Conservation (phyloP, 2,329 filamentous ascomycete genomes). For the Torrubiella hemipterigena region DNA sequence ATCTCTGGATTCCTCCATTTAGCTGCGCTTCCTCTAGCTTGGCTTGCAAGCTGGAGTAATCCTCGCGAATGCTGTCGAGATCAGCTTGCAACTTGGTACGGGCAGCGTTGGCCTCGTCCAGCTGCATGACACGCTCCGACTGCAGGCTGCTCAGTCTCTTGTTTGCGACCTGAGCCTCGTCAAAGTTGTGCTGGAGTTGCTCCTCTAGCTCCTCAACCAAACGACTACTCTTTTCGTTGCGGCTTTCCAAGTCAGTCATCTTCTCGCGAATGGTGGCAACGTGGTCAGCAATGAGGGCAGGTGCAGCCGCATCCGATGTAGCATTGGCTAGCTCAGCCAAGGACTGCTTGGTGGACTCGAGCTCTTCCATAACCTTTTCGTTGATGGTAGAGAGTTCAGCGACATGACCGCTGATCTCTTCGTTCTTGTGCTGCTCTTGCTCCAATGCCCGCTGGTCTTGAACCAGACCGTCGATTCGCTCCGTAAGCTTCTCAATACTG, state of each 20-base stretch:
- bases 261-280: slow-evolving; percentile 53
- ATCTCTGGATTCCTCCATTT: slow-evolving; percentile 38
- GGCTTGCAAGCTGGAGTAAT: slow-evolving; percentile 44
- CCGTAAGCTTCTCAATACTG: slow-evolving; percentile 54
- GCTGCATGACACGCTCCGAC: slow-evolving; percentile 58
- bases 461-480: slow-evolving; percentile 45
- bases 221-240: slow-evolving; percentile 82
- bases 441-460: slow-evolving; percentile 47
- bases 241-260: slow-evolving; percentile 47
- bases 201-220: slow-evolving; percentile 94
- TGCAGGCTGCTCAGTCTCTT: slow-evolving; percentile 79
- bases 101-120: slow-evolving; percentile 66
- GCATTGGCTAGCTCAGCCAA: slow-evolving; percentile 40
- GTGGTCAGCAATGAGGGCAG: slow-evolving; percentile 40
- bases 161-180: slow-evolving; percentile 74
- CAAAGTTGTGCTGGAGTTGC: slow-evolving; percentile 88
- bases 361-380: slow-evolving; percentile 46
- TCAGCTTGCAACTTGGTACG: slow-evolving; percentile 54
- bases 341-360: slow-evolving; percentile 47
- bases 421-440: slow-evolving; percentile 45
- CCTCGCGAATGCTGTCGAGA: slow-evolving; percentile 53
- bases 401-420: slow-evolving; percentile 43
- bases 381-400: slow-evolving; percentile 45
- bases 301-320: slow-evolving; percentile 27
- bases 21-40: slow-evolving; percentile 43